Evolutionary conservation across 148 eudicot species (phyloP).

Genomic region (Rhododendron ovatum): DNA sequence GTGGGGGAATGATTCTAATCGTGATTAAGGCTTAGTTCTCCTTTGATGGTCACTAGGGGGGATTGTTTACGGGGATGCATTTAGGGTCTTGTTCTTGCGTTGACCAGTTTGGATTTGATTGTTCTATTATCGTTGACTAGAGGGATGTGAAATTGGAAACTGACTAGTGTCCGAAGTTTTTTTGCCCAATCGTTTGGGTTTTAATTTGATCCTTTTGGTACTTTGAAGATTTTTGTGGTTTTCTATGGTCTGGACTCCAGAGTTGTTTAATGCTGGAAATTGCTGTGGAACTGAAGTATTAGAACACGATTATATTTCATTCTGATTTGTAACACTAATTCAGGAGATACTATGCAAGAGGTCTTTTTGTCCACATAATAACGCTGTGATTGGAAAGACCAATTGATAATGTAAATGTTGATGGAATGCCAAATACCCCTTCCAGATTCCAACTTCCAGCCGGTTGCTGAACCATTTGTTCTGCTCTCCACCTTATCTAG

Average conservation of each 20-base stretch:
- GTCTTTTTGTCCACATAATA: not conserved
- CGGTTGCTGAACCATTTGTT: not conserved
- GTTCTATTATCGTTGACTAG: not conserved
- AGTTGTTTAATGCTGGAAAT: not conserved
- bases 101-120: not conserved
- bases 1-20: not conserved
- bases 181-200: not conserved
- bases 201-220: not conserved
- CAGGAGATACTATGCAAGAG: not conserved
- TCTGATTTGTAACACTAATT: not conserved
- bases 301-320: not conserved
- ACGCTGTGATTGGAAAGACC: not conserved
- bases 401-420: not conserved
- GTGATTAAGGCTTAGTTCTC: not conserved
- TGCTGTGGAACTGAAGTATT: not conserved
- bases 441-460: not conserved
- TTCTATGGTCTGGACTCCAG: not conserved
- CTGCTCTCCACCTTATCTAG: not conserved
- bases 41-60: not conserved
- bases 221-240: not conserved
- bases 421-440: not conserved
- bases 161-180: not conserved
- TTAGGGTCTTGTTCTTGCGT: not conserved
- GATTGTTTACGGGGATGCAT: not conserved
- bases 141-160: not conserved